Evolutionary conservation across 441 rosid species (phyloP), one percentile per base, ranked within the genome.

Genomic region (Erysimum pusillum): DNA sequence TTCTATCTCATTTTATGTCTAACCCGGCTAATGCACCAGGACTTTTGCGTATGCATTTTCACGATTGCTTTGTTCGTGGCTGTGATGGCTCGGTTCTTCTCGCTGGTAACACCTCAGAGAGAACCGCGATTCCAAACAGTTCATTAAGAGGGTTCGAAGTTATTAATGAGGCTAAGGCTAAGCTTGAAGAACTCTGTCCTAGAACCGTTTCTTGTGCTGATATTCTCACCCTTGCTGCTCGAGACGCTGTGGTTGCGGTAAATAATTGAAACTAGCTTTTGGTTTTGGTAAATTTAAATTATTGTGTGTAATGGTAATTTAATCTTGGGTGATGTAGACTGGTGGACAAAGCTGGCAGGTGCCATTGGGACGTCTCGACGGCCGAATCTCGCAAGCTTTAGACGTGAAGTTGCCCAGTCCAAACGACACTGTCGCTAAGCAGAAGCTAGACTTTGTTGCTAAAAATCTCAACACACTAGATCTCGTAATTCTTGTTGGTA

Each of bases 151-250:
- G 93, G 32, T 80, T 80, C 17, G 83, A 80, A 45, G 83, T 25
- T 39, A 80, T 80, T 51, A 80, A 80, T 4, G 80, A 76, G 17
- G 83, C 77, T n/a, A 89, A 89, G 78, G 49, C 90, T 6, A 76
- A 72, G 56, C 85, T 89, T 52, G 93, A 91, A 64, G 67, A 13
- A 4, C 79, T 51, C 9, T 91, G 94, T 63, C 90, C 90, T 18
- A 63, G 83, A 0, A 63, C 83, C 17, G 94, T 91, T 41, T 91
- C 96, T 9, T 91, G 93, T 56, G 90, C 94, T 8, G 92, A 91
- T 72, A 86, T 89, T 44, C 87, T 91, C 7, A 77, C 96, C 5
- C 85, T 91, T 15, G 91, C 96, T 25, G 85, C 94, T 17, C 87
- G 89, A 14, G 90, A 90, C 48, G 75, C 83, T 6, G 93, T 90